Evolutionary conservation across 495 filamentous ascomycete species (phyloP).

Genomic region (Acidomyces sp.): DNA sequence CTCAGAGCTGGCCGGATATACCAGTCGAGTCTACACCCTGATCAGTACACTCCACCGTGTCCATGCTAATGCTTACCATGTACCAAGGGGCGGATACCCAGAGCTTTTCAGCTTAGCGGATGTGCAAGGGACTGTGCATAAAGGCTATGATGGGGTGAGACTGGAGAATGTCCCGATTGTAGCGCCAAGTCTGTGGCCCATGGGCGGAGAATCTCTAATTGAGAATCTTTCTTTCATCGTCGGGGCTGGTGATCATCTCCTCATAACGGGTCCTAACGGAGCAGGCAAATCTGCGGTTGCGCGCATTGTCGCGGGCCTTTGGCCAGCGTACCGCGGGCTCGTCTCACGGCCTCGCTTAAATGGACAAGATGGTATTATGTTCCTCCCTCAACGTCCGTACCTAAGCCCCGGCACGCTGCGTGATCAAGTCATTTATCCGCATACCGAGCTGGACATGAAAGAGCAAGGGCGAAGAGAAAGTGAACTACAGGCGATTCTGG

Average conservation of each 20-base stretch:
- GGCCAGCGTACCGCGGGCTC: conserved; percentile 89
- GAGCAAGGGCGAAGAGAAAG: conserved; percentile 61
- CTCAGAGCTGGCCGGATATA: conserved; percentile 87
- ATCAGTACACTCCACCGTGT: conserved; percentile 90
- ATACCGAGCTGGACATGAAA: conserved; percentile 87
- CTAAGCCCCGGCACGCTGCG: conserved; percentile 87
- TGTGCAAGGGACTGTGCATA: conserved; percentile 82
- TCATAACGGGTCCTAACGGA: conserved; percentile 92
- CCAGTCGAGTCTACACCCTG: conserved; percentile 86
- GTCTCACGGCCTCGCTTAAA: conserved; percentile 69
- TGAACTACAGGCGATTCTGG: conserved; percentile 60
- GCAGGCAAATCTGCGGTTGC: conserved; percentile 86
- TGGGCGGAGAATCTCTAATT: conserved; percentile 81
- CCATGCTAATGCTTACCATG: conserved; percentile 76
- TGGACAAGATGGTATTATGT: conserved; percentile 91
- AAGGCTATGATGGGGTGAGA: conserved; percentile 85
- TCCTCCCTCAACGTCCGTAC: conserved; percentile 89
- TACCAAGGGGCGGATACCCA: conserved; percentile 48
- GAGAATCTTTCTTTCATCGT: conserved; percentile 79
- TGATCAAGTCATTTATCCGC: conserved; percentile 96
- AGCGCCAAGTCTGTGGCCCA: conserved; percentile 68
- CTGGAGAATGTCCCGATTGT: conserved; percentile 90
- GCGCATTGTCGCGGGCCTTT: conserved; percentile 80
- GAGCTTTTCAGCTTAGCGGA: conserved; percentile 82
- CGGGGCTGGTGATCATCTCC: conserved; percentile 75